Percentiles rank a stretch among this genome's conserved stretches.
These are phyloP conservation scores for Exophiala dermatitidis DNA, from an alignment of 2,329 filamentous ascomycete species.

Conservation along the genomic window DNA sequence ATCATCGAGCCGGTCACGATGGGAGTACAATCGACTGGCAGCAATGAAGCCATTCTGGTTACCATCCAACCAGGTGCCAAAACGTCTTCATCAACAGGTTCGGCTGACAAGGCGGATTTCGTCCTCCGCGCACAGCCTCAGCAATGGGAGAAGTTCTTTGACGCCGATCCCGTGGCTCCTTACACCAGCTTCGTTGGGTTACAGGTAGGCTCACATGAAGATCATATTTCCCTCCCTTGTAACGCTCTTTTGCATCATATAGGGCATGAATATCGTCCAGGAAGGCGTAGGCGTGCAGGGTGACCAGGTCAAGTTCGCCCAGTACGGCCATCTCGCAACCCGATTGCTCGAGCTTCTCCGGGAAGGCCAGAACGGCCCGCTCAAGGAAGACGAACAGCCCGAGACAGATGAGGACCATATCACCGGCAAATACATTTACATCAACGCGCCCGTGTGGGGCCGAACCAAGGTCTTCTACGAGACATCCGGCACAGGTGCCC, in stretches of 20 bases:
- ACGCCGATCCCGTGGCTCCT: conserved; percentile 19
- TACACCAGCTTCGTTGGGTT: conserved; percentile 24
- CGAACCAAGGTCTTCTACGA: conserved; percentile 47
- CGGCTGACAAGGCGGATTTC: conserved; percentile 18
- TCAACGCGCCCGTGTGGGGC: conserved; percentile 43
- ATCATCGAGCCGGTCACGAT: conserved; percentile 24
- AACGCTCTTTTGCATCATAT: neutral
- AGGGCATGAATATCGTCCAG: conserved; percentile 43
- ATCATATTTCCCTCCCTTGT: neutral
- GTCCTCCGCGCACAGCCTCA: conserved; percentile 18
- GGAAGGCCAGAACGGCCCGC: conserved; percentile 42
- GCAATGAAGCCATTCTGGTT: conserved; percentile 23
- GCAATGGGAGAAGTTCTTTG: conserved; percentile 26
- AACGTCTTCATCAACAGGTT: conserved; percentile 16
- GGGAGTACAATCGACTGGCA: conserved; percentile 17
- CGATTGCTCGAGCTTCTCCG: conserved; percentile 44
- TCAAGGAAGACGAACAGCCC: conserved; percentile 36
- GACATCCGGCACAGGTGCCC: conserved; percentile 40
- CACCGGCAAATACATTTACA: conserved; percentile 43
- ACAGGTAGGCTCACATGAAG: conserved; percentile 5
- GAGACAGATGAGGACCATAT: conserved; percentile 39
- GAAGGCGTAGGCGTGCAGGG: conserved; percentile 44
- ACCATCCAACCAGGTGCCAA: conserved; percentile 13
- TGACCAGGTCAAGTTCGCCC: conserved; percentile 40
- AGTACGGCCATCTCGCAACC: conserved; percentile 43